phyloP scores from a whole-genome alignment of 495 filamentous ascomycete species.

The Chaetomidium leptoderma region DNA sequence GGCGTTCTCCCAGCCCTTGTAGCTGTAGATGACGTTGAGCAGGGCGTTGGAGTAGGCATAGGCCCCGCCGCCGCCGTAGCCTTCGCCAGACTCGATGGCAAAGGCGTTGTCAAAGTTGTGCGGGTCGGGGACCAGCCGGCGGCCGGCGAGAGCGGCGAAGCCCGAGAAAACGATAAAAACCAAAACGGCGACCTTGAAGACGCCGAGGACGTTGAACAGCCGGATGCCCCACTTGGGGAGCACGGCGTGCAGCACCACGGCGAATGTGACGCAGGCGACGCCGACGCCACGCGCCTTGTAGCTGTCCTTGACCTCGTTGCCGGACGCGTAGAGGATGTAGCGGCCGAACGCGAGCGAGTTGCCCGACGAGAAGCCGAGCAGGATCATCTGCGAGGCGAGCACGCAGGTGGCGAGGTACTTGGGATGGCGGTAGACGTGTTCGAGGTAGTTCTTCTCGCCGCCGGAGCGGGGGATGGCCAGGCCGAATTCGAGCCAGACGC shows the following conservation, averaged over 20 bases:
- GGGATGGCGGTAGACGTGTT: conserved; percentile 58
- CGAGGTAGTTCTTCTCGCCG: conserved; percentile 60
- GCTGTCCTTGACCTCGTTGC: conserved; percentile 46
- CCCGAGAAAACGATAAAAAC: conserved; percentile 58
- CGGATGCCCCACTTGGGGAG: conserved; percentile 59
- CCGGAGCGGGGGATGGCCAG: conserved; percentile 51
- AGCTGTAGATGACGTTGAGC: conserved; percentile 49
- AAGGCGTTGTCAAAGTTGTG: conserved; percentile 29
- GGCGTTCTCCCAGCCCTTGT: conserved; percentile 44
- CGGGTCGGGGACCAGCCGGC: conserved; percentile 26
- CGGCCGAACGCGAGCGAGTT: conserved; percentile 66
- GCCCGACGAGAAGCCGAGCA: conserved; percentile 50
- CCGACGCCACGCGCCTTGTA: conserved; percentile 61
- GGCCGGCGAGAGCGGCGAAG: conserved; percentile 45
- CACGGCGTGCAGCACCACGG: conserved; percentile 53
- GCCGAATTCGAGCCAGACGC: conserved; percentile 42
- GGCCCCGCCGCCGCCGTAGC: conserved; percentile 20
- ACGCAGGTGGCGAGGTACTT: conserved; percentile 58
- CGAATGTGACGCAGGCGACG: conserved; percentile 51
- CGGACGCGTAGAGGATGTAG: conserved; percentile 61
- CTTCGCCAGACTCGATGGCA: conserved; percentile 16
- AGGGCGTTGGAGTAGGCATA: conserved; percentile 49
- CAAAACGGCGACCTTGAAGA: conserved; percentile 62
- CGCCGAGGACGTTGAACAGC: conserved; percentile 58
- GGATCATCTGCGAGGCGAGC: conserved; percentile 55